Evolutionary conservation across 495 filamentous ascomycete species (phyloP), one percentile per base, ranked within the genome.

Genomic region (Tuber brumale): DNA sequence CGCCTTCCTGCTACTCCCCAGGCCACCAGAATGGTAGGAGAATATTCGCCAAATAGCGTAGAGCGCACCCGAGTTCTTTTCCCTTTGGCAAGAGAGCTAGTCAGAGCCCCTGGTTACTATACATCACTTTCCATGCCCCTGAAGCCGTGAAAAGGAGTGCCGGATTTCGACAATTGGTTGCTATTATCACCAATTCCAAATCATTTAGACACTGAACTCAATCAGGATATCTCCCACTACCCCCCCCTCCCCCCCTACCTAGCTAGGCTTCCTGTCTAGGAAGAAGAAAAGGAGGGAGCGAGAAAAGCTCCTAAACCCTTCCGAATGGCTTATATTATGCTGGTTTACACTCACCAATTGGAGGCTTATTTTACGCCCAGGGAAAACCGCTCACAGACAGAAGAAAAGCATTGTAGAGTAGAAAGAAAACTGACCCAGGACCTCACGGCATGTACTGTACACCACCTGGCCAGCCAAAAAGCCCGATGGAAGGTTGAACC

Each of bases 341-440:
- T 71, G 31, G 23, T 57, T 57, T 12, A 27, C 48, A 70, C 72
- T 70, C 23, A 43, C 70, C 45, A 48, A 72, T 71, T 37, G 51
- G 79, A 70, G 66, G 71, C 42, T 71, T 73, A 27, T 42, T 35
- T 19, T 69, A 12, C 46, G 43, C 71, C 78, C 70, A 69, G 51
- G 72, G 57, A 57, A 75, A 73, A 73, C 42, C 46, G 70, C 76
- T 69, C 70, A 75, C 44, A 46, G 70, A 41, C 37, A 46, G 61
- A 72, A 8, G 21, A 18, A 37, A 76, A 41, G 45, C 66, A 75
- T 45, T 27, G 23, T 27, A 57, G n/a, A 61, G 66, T 12, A 5
- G 57, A 43, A 79, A 75, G 61, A 73, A 61, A 76, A 73, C 35
- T 73, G 76, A 80, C 71, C 73, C 48, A 76, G 69, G 78, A 79